Evolutionary conservation across 2,329 filamentous ascomycete genomes (phyloP), one percentile per base, ranked within the genome.

Genomic region (Venturia carpophila): DNA sequence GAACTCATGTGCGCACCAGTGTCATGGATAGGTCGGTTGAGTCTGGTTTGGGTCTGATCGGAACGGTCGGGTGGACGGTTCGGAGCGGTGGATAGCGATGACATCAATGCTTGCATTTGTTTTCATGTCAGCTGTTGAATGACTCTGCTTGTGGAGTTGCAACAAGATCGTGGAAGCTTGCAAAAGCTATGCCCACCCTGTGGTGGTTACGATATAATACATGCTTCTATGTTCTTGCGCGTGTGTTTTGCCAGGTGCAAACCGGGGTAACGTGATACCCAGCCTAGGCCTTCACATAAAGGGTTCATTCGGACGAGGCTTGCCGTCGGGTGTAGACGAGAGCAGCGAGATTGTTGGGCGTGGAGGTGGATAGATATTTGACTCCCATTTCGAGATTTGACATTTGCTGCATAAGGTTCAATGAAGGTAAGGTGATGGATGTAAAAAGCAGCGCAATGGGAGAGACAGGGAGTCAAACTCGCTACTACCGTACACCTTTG

Each of bases 51-150:
- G 60, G 21, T 24, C 10, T 45, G 60, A 13, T 60, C 30, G 30
- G 30, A 6, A 34, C 7, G 55, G 24, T 3, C 7, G n/a, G 60
- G n/a, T 39, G 39, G 15, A 34, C 21, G 37, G n/a, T 13, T n/a
- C 43, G 60, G 37, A 30, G 43, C 7, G 60, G 37, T n/a, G 39
- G 37, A 17, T 42, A 27, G 60, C 42, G 60, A 34, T 34, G 9
- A 27, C 15, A 60, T 27, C 21, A 6, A 27, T 41, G n/a, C 10
- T n/a, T 61, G 60, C 42, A 61, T 61, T 45, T 5, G 43, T 24
- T 61, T 15, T 61, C 24, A n/a, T n/a, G n/a, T 61, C n/a, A 34
- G 39, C 30, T 45, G 39, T 61, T 61, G 60, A 61, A 43, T 41
- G 60, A 27, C 58, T 37, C 37, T 39, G 7, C 34, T 42, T 1